A percentile compares a stretch with the other conserved stretches of the same genome.
These are phyloP conservation scores for Phialophora verrucosa DNA, from an alignment of 2,329 filamentous ascomycete genomes.

Conservation along the genomic window DNA sequence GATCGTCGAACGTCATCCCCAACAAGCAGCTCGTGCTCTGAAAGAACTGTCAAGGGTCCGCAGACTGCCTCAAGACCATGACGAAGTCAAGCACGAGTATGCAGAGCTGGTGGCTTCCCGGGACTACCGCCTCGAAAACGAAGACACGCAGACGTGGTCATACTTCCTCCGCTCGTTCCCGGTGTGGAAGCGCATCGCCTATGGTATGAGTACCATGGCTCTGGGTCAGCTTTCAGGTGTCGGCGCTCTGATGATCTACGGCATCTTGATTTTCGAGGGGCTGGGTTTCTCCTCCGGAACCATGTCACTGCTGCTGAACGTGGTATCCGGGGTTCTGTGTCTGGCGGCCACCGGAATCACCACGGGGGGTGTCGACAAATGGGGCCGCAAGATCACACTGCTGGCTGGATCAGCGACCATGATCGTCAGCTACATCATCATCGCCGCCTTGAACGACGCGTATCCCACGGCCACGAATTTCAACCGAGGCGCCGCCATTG, in stretches of 20 bases:
- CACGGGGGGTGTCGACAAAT: constrained; percentile 21
- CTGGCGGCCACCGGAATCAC: constrained; percentile 6
- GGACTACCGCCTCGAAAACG: background rate
- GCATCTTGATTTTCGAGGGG: constrained; percentile 48
- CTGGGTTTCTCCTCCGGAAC: constrained; percentile 42
- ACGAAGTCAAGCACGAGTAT: background rate
- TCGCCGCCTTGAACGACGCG: constrained; percentile 17
- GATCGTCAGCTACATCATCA: constrained; percentile 25
- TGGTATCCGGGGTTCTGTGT: constrained; percentile 20
- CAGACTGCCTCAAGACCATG: background rate
- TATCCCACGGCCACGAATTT: constrained; percentile 21
- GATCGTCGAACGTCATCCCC: constrained; percentile 47
- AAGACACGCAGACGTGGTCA: background rate
- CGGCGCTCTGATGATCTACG: constrained; percentile 47
- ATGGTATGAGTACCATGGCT: background rate
- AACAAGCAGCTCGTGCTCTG: background rate
- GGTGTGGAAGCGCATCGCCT: background rate
- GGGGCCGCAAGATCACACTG: constrained; percentile 21
- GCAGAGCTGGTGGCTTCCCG: background rate
- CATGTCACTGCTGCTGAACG: constrained; percentile 21
- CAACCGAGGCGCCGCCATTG: constrained; percentile 23
- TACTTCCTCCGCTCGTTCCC: background rate
- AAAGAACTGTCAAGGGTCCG: background rate
- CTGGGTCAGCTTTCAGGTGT: background rate
- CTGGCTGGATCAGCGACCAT: constrained; percentile 18